Conservation (phyloP, 2,329 filamentous ascomycete species). For the Piedraia hortae region DNA sequence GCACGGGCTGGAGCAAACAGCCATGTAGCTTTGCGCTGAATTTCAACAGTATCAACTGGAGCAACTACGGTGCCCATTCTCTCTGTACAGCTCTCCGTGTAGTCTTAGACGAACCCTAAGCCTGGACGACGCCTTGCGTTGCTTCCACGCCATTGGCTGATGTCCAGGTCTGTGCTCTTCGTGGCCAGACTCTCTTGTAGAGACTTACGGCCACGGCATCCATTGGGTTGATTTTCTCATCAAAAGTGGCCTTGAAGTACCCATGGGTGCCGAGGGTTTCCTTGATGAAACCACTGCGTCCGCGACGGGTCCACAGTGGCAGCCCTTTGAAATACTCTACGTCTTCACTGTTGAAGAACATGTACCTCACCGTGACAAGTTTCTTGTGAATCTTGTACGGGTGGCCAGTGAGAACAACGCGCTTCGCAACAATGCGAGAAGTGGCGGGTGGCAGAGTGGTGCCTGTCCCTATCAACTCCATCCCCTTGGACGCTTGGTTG, state of each 20-base stretch:
- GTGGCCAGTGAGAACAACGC: constrained; percentile 78
- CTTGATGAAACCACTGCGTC: constrained; percentile 74
- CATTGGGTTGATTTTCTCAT: constrained; percentile 83
- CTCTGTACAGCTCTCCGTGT: too few species aligned
- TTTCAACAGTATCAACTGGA: too few species aligned
- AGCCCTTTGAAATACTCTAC: constrained; percentile 95
- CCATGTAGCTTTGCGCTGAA: too few species aligned
- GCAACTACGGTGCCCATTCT: too few species aligned
- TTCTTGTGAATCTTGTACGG: constrained; percentile 98
- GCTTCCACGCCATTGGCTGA: too few species aligned
- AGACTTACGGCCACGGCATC: constrained; percentile 70
- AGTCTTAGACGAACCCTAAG: too few species aligned
- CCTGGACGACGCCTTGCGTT: too few species aligned
- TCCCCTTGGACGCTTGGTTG: constrained; percentile 8
- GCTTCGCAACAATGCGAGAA: constrained; percentile 64
- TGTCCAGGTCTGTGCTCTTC: constrained; percentile 14
- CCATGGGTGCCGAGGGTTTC: constrained; percentile 86
- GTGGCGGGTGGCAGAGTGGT: constrained; percentile 56
- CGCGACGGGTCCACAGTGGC: constrained; percentile 77
- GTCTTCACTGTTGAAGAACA: constrained; percentile 96
- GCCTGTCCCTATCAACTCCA: constrained; percentile 61
- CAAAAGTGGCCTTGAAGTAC: constrained; percentile 99
- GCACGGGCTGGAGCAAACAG: too few species aligned
- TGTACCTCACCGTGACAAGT: constrained; percentile 88
- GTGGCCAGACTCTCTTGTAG: constrained; percentile 32